Conservation (phyloP, 805 yeast genomes). For the Kurtzmaniella cleridarum region DNA sequence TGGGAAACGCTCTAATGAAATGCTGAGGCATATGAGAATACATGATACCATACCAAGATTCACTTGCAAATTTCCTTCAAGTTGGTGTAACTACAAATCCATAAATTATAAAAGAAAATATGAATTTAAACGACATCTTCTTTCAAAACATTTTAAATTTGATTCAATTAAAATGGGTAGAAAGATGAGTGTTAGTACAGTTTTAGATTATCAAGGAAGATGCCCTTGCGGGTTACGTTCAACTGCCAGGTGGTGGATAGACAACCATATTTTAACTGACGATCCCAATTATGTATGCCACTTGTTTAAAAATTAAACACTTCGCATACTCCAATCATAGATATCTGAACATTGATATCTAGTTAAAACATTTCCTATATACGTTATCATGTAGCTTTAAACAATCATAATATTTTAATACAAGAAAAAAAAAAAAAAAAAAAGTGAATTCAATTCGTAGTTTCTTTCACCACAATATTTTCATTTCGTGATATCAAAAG, state of each 20-base stretch:
- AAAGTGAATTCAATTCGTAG: too few species aligned
- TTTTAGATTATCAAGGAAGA: conserved; percentile 12
- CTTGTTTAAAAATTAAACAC: conserved; percentile 1
- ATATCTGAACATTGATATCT: too few species aligned
- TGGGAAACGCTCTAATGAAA: conserved; percentile 13
- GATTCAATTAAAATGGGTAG: conserved; percentile 9
- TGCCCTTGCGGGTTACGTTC: conserved; percentile 15
- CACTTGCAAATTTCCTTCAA: conserved; percentile 12
- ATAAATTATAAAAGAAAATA: conserved; percentile 15
- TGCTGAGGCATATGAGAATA: conserved; percentile 14
- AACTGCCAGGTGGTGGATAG: conserved; percentile 11
- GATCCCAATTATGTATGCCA: conserved; percentile 7
- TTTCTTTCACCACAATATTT: too few species aligned
- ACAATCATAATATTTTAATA: too few species aligned
- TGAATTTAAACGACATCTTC: conserved; percentile 15
- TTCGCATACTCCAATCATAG: too few species aligned
- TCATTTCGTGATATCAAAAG: too few species aligned
- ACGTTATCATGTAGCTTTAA: too few species aligned
- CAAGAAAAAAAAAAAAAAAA: too few species aligned
- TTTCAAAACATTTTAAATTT: conserved; percentile 13
- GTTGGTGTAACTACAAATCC: conserved; percentile 11
- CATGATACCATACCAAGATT: conserved; percentile 13
- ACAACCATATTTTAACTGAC: conserved; percentile 11
- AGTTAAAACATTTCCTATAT: too few species aligned
- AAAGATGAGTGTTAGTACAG: conserved; percentile 10